These are phyloP conservation scores for Salix viminalis DNA, from an alignment of 345 rosid genomes.

Conservation along the genomic window DNA sequence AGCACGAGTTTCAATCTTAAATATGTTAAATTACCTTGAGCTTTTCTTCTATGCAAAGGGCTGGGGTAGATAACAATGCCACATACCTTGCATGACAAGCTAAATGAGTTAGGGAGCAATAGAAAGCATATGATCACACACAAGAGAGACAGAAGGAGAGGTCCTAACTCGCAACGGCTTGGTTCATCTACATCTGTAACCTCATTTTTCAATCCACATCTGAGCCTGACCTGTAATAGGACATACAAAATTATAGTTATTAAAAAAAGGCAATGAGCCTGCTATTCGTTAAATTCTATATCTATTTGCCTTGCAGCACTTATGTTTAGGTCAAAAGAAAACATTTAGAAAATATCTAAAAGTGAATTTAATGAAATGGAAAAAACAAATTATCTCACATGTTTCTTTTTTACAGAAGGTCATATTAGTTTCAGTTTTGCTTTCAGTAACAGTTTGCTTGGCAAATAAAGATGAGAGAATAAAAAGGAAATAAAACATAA, in stretches of 20 bases:
- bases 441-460: background rate
- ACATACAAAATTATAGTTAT: background rate
- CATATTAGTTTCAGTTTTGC: background rate
- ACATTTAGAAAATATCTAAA: background rate
- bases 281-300: background rate
- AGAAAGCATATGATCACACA: background rate
- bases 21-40: constrained; percentile 47
- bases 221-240: constrained; percentile 60
- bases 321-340: background rate
- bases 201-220: constrained; percentile 84
- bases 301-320: background rate
- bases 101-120: background rate
- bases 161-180: constrained; percentile 93
- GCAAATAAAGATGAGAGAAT: background rate
- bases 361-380: background rate
- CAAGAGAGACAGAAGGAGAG: background rate
- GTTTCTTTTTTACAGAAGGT: background rate
- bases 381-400: background rate
- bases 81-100: constrained; percentile 52
- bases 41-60: constrained; percentile 66
- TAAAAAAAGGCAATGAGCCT: background rate
- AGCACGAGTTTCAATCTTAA: background rate
- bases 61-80: constrained; percentile 68
- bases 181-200: constrained; percentile 84
- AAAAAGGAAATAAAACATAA: background rate